Percentiles rank a stretch among this genome's conserved stretches.
Evolutionary conservation across 2,329 filamentous ascomycete genomes (phyloP).

Genomic region (Ophiostoma quercus): DNA sequence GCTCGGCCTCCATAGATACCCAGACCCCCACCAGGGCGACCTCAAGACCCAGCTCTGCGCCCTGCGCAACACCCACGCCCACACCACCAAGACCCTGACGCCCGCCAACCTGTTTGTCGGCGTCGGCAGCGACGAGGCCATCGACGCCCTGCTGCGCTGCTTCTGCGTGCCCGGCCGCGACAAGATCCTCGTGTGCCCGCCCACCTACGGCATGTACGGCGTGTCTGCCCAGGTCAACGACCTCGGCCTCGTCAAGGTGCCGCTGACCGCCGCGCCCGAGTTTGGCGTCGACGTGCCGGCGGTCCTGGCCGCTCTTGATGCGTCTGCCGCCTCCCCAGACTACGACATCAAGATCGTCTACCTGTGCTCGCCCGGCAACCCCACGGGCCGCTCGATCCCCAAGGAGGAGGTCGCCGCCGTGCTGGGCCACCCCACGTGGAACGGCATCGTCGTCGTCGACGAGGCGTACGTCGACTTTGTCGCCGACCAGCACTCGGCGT

Average conservation of each 20-base stretch:
- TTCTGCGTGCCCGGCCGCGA: constrained; percentile 86
- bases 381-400: constrained; percentile 71
- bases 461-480: constrained; percentile 97
- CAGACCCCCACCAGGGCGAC: constrained; percentile 85
- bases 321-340: constrained; percentile 30
- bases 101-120: constrained; percentile 89
- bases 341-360: constrained; percentile 79
- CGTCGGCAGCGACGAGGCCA: constrained; percentile 93
- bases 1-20: constrained; percentile 83
- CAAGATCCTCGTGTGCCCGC: constrained; percentile 89
- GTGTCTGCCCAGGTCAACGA: constrained; percentile 96
- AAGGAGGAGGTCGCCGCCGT: constrained; percentile 70
- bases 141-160: constrained; percentile 86
- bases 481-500: constrained; percentile 55
- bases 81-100: constrained; percentile 67
- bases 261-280: constrained; percentile 62
- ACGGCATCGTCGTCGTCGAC: constrained; percentile 87
- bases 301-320: constrained; percentile 57
- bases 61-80: constrained; percentile 77
- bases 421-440: constrained; percentile 86
- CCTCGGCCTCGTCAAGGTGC: constrained; percentile 78
- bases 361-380: constrained; percentile 92
- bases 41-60: constrained; percentile 83
- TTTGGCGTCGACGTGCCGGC: constrained; percentile 70
- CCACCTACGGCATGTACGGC: constrained; percentile 97